phyloP scores from a whole-genome alignment of 2,329 filamentous ascomycete species.

The Botryotinia calthae region DNA sequence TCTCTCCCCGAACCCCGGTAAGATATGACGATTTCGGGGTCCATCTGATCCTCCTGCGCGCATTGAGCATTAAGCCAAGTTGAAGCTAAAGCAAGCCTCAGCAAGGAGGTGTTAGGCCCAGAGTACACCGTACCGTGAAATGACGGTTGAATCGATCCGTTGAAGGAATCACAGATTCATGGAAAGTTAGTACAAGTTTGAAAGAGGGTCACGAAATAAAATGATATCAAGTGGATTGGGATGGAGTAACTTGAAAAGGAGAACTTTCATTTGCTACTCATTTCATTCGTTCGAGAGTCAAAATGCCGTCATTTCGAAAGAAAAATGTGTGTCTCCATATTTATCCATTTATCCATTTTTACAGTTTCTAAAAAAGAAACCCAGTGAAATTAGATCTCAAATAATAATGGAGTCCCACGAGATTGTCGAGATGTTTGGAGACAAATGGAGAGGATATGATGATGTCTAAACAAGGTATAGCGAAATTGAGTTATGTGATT shows the following conservation, averaged over 20 bases:
- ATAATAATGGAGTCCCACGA: slow-evolving; percentile 12
- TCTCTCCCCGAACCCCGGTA: slow-evolving; percentile 5
- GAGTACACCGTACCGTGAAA: not conserved
- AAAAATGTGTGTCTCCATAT: not conserved
- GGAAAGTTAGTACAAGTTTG: not conserved
- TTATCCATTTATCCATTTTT: not conserved
- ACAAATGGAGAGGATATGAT: not conserved
- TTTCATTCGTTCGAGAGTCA: slow-evolving; percentile 11
- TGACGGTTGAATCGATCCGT: slow-evolving; percentile 14
- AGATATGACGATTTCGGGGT: slow-evolving; percentile 18
- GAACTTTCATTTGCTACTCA: not conserved
- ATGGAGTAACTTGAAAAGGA: not conserved
- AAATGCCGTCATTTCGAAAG: slow-evolving; percentile 1
- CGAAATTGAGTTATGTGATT: slow-evolving; percentile 3
- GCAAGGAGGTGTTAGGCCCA: slow-evolving; percentile 2
- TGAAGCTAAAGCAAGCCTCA: slow-evolving; percentile 8
- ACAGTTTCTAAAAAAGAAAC: not conserved
- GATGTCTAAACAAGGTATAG: slow-evolving; percentile 2
- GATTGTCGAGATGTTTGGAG: slow-evolving; percentile 6
- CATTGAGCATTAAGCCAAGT: slow-evolving; percentile 13
- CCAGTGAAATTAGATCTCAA: slow-evolving; percentile 6
- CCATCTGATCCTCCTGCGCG: slow-evolving; percentile 16
- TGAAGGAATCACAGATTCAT: not conserved
- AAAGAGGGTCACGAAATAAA: not conserved
- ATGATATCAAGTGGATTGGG: slow-evolving; percentile 2